Base-by-base conservation (phyloP, 768 basidiomycete genomes). In the Coprinellus aureogranulatus region DNA sequence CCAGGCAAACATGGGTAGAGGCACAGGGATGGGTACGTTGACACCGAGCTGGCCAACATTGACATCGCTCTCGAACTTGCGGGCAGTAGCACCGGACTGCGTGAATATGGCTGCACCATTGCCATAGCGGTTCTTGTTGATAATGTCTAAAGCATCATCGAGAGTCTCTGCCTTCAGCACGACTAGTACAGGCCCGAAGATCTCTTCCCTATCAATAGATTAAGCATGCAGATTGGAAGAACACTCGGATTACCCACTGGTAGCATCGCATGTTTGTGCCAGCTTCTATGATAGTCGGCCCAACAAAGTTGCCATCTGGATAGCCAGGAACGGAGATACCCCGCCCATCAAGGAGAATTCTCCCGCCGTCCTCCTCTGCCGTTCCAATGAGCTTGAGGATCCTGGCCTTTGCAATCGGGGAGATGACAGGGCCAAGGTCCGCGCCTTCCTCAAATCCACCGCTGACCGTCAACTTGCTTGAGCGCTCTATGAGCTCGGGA, bases 51-150 rank as follows among this genome's bases (percentile, higher is more conserved):
- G 94, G 23, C 94, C 94, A 53, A 93, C 87, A 62, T 98, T 91
- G 53, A 96, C 86, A 46, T 87, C 81, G 12, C 77, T 78, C 74
- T 98, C 96, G 61, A 97, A 99, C 71, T 90, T 92, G 55, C 96
- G 85, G 18, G 94, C 96, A 6, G 94, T 93, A 31, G 96, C 92
- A 16, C 96, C 97, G 14, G 89, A 92, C 74, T 97, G 92, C 22
- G 96, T 99, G 71, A 98, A 98, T 68, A 97, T 92, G 22, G 94
- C 91, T 28, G 94, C 85, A 28, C 96, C 96, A 64, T 98, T 98
- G 8, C 96, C 90, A 69, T 97, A 98, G 62, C 73, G 79, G 75
- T 97, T 98, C 59, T 78, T 73, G 75, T 98, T 98, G 72, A 98
- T 87, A 59, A 96, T 86, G 42, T 85, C 83, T 58, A 98, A 80